phyloP scores from a whole-genome alignment of 2,329 filamentous ascomycete species.

The Amauroascus niger region DNA sequence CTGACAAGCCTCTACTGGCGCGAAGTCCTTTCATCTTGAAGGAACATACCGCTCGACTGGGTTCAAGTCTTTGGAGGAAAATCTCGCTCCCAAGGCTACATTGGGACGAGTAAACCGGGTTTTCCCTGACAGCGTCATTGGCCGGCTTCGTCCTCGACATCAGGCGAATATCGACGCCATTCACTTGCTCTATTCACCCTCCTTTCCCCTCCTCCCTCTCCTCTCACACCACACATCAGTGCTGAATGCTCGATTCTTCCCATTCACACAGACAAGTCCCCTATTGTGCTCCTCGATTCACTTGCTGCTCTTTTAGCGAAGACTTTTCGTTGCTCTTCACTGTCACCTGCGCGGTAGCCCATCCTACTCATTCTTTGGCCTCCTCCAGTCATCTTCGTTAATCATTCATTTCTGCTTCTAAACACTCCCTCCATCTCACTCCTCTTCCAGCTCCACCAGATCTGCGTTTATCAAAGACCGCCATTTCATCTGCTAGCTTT shows the following conservation, averaged over 20 bases:
- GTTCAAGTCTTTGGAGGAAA: not conserved
- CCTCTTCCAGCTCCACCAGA: not conserved
- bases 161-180: constrained; percentile 8
- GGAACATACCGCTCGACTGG: constrained; percentile 1
- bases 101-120: constrained; percentile 7
- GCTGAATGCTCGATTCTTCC: constrained; percentile 1
- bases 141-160: constrained; percentile 7
- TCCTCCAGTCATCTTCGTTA: not conserved
- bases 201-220: too few species aligned
- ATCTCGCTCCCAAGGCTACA: not conserved
- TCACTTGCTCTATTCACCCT: not conserved
- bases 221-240: not conserved
- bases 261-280: constrained; percentile 1
- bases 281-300: constrained; percentile 6
- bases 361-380: not conserved
- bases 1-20: not conserved
- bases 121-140: constrained; percentile 7
- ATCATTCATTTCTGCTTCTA: not conserved
- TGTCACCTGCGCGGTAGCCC: not conserved
- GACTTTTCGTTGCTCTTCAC: not conserved
- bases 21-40: not conserved
- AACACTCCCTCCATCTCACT: not conserved
- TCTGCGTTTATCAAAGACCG: not conserved
- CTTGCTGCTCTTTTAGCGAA: not conserved
- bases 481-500: not conserved